Conservation (phyloP, 2,329 filamentous ascomycete genomes). For the Clarireedia hainanense region DNA sequence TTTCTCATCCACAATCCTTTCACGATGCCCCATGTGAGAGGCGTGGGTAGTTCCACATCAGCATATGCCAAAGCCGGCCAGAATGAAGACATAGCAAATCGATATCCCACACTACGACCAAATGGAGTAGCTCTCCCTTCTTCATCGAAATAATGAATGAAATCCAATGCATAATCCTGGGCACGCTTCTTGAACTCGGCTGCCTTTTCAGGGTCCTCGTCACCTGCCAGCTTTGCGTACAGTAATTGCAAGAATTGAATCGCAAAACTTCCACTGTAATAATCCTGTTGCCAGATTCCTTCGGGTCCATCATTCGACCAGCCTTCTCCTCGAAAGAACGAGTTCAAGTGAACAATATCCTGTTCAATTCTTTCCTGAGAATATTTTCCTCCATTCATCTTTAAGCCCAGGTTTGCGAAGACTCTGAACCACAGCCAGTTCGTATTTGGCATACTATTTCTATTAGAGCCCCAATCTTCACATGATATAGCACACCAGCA, state of each 20-base stretch:
- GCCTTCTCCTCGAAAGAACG: conserved; percentile 72
- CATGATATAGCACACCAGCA: neutral
- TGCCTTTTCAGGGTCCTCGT: conserved; percentile 57
- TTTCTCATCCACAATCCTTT: conserved; percentile 69
- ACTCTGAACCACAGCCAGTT: conserved; percentile 77
- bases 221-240: conserved; percentile 63
- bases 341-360: conserved; percentile 71
- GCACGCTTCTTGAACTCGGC: conserved; percentile 64
- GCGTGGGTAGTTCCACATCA: conserved; percentile 62
- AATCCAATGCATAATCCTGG: conserved; percentile 57
- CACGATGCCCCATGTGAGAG: conserved; percentile 70
- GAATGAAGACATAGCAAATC: conserved; percentile 81
- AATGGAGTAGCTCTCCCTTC: conserved; percentile 68
- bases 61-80: conserved; percentile 74
- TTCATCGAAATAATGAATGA: conserved; percentile 68
- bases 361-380: conserved; percentile 62
- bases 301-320: conserved; percentile 79
- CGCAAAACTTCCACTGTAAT: conserved; percentile 75
- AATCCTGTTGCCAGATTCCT: conserved; percentile 77
- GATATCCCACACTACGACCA: conserved; percentile 69
- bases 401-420: conserved; percentile 72
- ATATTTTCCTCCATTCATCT: conserved; percentile 65
- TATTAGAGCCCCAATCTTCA: neutral
- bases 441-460: conserved; percentile 54
- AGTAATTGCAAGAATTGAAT: conserved; percentile 75